Percentiles rank a stretch among this genome's conserved stretches.
phyloP scores from a whole-genome alignment of 352 stramenopile species.

The Phytophthora melonis region DNA sequence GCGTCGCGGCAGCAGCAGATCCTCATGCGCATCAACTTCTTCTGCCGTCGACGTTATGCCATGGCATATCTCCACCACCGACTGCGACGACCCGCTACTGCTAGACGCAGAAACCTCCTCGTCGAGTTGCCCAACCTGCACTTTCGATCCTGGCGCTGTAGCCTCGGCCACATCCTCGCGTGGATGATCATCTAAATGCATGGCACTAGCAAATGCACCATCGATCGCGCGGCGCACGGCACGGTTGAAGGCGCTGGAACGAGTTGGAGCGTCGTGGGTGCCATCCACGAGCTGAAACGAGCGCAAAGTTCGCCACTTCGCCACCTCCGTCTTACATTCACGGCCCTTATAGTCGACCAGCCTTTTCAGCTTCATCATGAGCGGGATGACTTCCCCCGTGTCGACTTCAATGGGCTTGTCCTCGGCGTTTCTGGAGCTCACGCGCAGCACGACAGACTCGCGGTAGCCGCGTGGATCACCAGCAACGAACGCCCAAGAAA shows the following conservation, averaged over 20 bases:
- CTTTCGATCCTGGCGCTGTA: not conserved
- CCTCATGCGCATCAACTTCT: no score
- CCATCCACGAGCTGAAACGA: not conserved
- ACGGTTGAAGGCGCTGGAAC: not conserved
- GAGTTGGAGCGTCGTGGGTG: not conserved
- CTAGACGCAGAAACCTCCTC: not conserved
- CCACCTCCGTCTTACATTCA: no score
- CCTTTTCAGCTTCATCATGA: not conserved
- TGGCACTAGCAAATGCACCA: not conserved
- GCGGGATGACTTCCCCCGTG: not conserved
- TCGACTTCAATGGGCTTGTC: not conserved
- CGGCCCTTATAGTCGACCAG: not conserved
- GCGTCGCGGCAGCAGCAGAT: no score
- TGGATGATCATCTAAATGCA: no score
- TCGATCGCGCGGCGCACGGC: not conserved
- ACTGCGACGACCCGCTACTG: no score
- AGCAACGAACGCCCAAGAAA: not conserved
- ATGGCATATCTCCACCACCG: not conserved
- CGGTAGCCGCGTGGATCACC: conserved; percentile 4
- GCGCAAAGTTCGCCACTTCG: not conserved
- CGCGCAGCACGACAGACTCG: not conserved
- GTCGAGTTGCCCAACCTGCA: not conserved
- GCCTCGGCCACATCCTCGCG: not conserved
- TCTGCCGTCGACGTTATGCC: not conserved
- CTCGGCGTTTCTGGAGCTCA: not conserved